These are phyloP conservation scores for Hypoxylon crocopeplum DNA, from an alignment of 495 filamentous ascomycete genomes.

Conservation along the genomic window DNA sequence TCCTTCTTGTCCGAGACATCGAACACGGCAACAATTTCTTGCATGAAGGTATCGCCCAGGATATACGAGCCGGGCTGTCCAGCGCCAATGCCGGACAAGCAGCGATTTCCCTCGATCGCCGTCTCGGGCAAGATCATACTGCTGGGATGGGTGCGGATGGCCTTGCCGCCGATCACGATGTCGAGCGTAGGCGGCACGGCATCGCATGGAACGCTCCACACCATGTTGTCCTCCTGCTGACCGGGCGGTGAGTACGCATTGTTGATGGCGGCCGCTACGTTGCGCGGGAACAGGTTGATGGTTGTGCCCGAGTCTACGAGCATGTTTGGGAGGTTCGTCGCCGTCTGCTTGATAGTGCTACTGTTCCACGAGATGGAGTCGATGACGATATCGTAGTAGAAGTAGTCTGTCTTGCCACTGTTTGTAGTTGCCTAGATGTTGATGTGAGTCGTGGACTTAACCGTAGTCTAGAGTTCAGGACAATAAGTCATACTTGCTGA, in stretches of 20 bases:
- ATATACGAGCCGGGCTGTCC: conserved; percentile 49
- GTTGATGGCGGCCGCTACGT: conserved; percentile 40
- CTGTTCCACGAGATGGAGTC: conserved; percentile 36
- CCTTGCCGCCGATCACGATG: conserved; percentile 56
- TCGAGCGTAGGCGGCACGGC: conserved; percentile 57
- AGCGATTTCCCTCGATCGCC: conserved; percentile 42
- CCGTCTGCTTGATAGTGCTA: conserved; percentile 15
- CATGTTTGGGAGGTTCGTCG: conserved; percentile 30
- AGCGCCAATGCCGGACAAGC: conserved; percentile 50
- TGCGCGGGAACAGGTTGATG: conserved; percentile 42
- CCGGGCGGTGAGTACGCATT: conserved; percentile 11
- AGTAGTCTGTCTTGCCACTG: conserved; percentile 37
- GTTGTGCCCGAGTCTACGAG: conserved; percentile 50
- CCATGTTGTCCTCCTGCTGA: conserved; percentile 14
- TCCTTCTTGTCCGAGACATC: conserved; percentile 59
- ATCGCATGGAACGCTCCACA: conserved; percentile 55
- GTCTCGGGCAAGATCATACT: conserved; percentile 58
- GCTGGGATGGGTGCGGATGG: conserved; percentile 55
- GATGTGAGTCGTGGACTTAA: not conserved
- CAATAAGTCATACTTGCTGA: conserved; percentile 27
- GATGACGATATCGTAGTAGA: conserved; percentile 36
- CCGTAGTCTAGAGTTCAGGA: not conserved
- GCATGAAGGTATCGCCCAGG: conserved; percentile 67
- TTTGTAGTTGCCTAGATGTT: conserved; percentile 9
- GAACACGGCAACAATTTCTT: conserved; percentile 64